These are phyloP conservation scores for Colletotrichum tamarilloi DNA, from an alignment of 2,329 filamentous ascomycete genomes.

Conservation along the genomic window DNA sequence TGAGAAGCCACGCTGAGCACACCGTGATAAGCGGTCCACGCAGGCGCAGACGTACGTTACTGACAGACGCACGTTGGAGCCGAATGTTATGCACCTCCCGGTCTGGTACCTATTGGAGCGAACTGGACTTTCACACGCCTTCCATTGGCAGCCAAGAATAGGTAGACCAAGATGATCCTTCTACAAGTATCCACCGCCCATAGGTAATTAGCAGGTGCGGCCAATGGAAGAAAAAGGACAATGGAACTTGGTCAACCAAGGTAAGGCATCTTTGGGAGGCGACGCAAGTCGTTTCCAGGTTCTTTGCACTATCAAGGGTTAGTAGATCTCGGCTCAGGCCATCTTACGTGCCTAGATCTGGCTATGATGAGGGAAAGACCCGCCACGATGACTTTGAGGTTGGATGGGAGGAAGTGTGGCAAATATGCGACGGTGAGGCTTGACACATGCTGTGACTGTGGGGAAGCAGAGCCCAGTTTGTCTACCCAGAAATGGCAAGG, in stretches of 20 bases:
- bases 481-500: background rate
- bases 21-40: background rate
- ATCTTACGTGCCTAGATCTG: background rate
- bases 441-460: background rate
- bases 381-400: background rate
- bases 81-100: background rate
- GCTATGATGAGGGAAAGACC: background rate
- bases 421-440: background rate
- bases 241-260: too few relatives aligned
- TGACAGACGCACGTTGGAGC: background rate
- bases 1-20: background rate
- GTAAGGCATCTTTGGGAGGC: background rate
- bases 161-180: background rate
- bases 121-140: background rate
- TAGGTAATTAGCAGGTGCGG: background rate
- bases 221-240: background rate
- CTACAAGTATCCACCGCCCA: background rate
- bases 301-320: background rate
- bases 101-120: background rate
- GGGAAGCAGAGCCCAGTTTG: background rate
- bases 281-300: background rate
- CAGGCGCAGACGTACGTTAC: background rate
- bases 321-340: background rate
- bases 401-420: background rate
- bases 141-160: background rate